Percentiles rank a stretch among this genome's conserved stretches.
Evolutionary conservation across 257 asterid genomes (phyloP).

Genomic region (Avicennia marina): DNA sequence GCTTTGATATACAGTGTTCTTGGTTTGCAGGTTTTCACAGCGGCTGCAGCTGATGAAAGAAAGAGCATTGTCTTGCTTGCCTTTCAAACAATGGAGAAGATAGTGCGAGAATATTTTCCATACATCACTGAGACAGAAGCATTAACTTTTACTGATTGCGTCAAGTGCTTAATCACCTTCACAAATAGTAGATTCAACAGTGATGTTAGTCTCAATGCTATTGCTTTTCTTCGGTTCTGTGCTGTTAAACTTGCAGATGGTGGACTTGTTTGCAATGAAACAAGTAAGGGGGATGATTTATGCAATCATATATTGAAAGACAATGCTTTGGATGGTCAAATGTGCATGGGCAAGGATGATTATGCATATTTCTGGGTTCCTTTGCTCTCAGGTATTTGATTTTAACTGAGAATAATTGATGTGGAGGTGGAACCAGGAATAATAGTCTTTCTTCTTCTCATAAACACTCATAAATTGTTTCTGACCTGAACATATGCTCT

Average conservation of each 20-base stretch:
- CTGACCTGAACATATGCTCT: not conserved
- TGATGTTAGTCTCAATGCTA: slow-evolving; percentile 97
- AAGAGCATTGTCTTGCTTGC: slow-evolving; percentile 92
- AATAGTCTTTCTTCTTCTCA: not conserved
- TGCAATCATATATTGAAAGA: slow-evolving; percentile 26
- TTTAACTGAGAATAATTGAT: slow-evolving; percentile 19
- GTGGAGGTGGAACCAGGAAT: slow-evolving; percentile 14
- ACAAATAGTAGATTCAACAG: slow-evolving; percentile 92
- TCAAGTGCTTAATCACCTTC: slow-evolving; percentile 91
- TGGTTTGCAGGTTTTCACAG: slow-evolving; percentile 72
- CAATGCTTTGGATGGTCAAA: slow-evolving; percentile 50
- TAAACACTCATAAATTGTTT: not conserved
- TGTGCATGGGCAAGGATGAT: slow-evolving; percentile 57
- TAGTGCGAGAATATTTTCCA: slow-evolving; percentile 92
- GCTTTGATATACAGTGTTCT: slow-evolving; percentile 3
- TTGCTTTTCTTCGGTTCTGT: slow-evolving; percentile 97
- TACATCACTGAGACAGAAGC: slow-evolving; percentile 94
- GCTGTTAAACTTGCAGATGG: slow-evolving; percentile 98
- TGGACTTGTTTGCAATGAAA: slow-evolving; percentile 73
- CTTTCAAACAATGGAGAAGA: slow-evolving; percentile 96
- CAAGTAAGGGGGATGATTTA: slow-evolving; percentile 44
- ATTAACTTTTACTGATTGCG: slow-evolving; percentile 86
- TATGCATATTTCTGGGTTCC: slow-evolving; percentile 76
- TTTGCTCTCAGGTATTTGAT: slow-evolving; percentile 72
- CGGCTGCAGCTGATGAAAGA: slow-evolving; percentile 98